Base-by-base conservation (phyloP, 371 early-diverging fungal species). In the Lichtheimia ornata region DNA sequence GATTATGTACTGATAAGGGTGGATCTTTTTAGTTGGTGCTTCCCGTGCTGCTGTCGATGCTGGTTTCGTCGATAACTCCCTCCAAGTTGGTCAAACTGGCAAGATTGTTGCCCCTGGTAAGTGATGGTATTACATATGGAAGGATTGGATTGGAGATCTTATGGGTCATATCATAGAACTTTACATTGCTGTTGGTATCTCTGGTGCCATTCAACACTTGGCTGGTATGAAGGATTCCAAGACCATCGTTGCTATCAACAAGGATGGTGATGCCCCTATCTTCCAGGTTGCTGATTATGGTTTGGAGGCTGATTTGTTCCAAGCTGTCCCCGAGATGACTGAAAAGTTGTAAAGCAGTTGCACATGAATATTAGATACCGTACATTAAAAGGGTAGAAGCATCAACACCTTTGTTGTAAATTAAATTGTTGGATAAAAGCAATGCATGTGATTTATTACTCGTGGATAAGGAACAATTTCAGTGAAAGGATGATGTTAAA, bases 211-310 rank as follows among this genome's bases (percentile, higher is more conserved):
- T 70, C 94, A 94, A 88, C 97, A 97, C 72, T 74, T 98, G 81
- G 97, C 97, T 50, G 98, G 98, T 72, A 98, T 98, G 98, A 98
- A 98, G 85, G 98, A 98, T 69, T 91, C 91, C 79, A 98, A 98
- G 86, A 90, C 90, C 51, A 98, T 98, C 80, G 97, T 97, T 40
- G 94, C 97, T 57, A 97, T 98, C 77, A 98, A 98, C 90, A 97
- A 95, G 86, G 98, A 98, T 71, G 88, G 96, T 27, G 98, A 98
- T 64, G 96, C 96, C 30, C 97, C 99, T 56, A 98, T 98, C 60
- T 97, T 98, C 91, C 95, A 96, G 82, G 87, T 98, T 28, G 91
- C 98, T 44, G 99, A 98, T 76, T 96, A 96, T 75, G 97, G 97
- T 43, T 85, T 98, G 28, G 97, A 97, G 56, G 97, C 87, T 24